Conservation (phyloP, 2,329 filamentous ascomycete genomes). For the Botrytis cinerea region DNA sequence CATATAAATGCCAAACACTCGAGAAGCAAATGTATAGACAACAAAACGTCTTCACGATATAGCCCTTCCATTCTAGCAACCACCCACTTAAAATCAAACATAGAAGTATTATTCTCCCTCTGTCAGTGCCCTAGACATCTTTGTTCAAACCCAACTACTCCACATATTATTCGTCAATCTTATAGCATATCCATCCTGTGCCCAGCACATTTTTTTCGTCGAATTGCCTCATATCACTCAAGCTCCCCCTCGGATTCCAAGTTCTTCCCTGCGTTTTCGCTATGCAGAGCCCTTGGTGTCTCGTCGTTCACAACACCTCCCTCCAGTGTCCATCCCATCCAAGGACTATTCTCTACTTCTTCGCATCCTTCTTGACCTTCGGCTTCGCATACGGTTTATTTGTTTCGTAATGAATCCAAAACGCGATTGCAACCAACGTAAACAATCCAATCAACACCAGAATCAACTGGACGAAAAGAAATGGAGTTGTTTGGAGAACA, state of each 20-base stretch:
- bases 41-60: background rate
- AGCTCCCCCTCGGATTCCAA: background rate
- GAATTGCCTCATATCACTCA: background rate
- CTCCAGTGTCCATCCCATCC: background rate
- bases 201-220: constrained; percentile 15
- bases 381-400: constrained; percentile 40
- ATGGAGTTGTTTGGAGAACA: constrained; percentile 37
- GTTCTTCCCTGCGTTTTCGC: background rate
- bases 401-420: constrained; percentile 38
- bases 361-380: constrained; percentile 35
- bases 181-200: background rate
- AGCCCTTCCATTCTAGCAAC: background rate
- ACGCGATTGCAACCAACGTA: constrained; percentile 32
- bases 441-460: constrained; percentile 32
- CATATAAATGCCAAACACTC: background rate
- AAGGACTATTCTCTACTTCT: constrained; percentile 3
- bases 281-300: no score
- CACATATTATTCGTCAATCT: constrained; percentile 10
- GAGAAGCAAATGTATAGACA: background rate
- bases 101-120: background rate
- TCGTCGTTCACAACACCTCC: background rate
- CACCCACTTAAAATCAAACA: background rate
- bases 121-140: background rate
- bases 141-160: background rate
- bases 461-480: constrained; percentile 36